phyloP scores from a whole-genome alignment of 2,329 filamentous ascomycete species.

The Lachnellula hyalina region DNA sequence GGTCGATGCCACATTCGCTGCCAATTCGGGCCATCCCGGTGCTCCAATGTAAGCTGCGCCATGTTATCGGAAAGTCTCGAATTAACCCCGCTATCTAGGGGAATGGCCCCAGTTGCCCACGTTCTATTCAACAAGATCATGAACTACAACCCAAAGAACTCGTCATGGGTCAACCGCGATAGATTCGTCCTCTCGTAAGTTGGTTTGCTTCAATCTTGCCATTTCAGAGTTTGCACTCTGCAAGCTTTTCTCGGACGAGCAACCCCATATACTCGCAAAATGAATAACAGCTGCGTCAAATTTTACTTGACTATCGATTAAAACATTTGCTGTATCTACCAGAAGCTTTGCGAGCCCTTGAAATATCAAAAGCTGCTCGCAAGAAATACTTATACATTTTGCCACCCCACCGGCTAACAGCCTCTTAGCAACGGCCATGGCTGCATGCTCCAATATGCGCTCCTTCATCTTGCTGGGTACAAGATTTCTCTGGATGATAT shows the following conservation, averaged over 20 bases:
- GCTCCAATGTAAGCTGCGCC: constrained; percentile 74
- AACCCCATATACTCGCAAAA: no score
- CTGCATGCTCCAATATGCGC: constrained; percentile 98
- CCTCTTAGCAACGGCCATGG: constrained; percentile 82
- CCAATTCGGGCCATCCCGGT: constrained; percentile 98
- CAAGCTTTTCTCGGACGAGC: background rate
- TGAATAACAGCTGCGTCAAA: no score
- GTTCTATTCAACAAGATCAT: constrained; percentile 99
- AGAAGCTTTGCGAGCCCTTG: background rate
- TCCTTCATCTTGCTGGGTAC: constrained; percentile 96
- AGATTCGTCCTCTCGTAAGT: constrained; percentile 98
- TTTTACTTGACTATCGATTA: no score
- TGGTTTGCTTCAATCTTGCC: background rate
- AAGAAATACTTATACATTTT: background rate
- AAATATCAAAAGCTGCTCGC: no score
- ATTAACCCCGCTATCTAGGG: constrained; percentile 44
- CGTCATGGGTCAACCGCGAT: constrained; percentile 93
- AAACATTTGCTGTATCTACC: background rate
- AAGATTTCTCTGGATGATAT: constrained; percentile 80
- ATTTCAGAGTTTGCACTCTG: background rate
- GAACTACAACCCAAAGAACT: constrained; percentile 99
- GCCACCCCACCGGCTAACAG: constrained; percentile 9
- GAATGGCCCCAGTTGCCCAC: constrained; percentile 91
- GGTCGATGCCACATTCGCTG: constrained; percentile 95
- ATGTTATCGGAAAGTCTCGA: background rate